Evolutionary conservation across 768 basidiomycete genomes (phyloP), one percentile per base, ranked within the genome.

Genomic region (Lactarius hengduanensis): DNA sequence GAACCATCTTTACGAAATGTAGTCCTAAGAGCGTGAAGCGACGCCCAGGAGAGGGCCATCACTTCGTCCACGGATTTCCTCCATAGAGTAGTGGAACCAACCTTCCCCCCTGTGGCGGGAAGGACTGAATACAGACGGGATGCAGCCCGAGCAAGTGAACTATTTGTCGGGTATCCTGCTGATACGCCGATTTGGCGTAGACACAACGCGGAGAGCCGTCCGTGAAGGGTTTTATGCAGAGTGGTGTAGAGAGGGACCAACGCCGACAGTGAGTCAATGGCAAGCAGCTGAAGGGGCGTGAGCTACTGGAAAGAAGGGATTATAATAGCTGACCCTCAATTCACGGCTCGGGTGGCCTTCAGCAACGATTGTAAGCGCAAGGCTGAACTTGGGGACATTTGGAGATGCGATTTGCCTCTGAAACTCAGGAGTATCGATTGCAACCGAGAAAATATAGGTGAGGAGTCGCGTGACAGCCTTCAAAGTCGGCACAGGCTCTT

Each of bases 371-470:
- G 90, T 75, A 40, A 93, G 76, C 3, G 84, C 83, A 50, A 78
- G 70, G 32, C 86, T 86, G 74, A 89, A 86, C 77, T 92, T 94
- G 20, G 87, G 81, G 30, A 92, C 80, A 71, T 86, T 86, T 2
- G 93, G 92, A 5, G 81, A 79, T 41, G 83, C 84, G 4, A 92
- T 79, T 75, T 94, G 92, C 73, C 93, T 81, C 73, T 93, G 90
- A 75, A 92, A 94, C 75, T 94, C 92, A 36, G 86, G 79, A n/a
- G 84, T 78, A 73, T 86, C 83, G 28, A 77, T 77, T 2, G 87
- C 85, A 61, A 77, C 78, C 32, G 81, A 82, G 72, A 92, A 89
- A 4, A 94, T 81, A 26, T 81, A 76, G 50, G 82, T 75, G 57
- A 91, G 72, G 20, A 93, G 84, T 55, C 86, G 81, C n/a, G 91